Evolutionary conservation across 306 rosid species (phyloP), one percentile per base, ranked within the genome.

Genomic region (Comarum palustre): DNA sequence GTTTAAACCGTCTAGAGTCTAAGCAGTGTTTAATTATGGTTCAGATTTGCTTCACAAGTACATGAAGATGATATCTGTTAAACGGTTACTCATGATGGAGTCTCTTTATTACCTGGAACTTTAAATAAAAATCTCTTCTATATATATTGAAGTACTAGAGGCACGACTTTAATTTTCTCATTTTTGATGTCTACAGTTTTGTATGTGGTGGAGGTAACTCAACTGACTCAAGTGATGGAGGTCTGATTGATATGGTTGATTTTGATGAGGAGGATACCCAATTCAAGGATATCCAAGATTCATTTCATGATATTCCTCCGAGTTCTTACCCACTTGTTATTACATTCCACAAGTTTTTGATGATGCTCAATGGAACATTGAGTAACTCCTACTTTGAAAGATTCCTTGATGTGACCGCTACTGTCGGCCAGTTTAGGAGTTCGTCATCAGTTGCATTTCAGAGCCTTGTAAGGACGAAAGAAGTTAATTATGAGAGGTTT

Each of bases 291-390:
- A 73, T 92, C 65, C 79, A 85, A 4, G 85, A 89, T 73, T 89
- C 97, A 8, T 86, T 92, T 42, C 10, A 63, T 46, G 73, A 86
- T 82, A 76, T 89, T 82, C 84, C 91, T 2, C 8, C 78, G 11
- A 34, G 68, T 4, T 83, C 80, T 3, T 92, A 82, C 65, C 97
- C 97, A n/a, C 90, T 92, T 39, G 96, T 87, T n/a, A 82, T 89
- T 59, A 86, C 97, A 48, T 89, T 92, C 80, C 80, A 86, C 31
- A 89, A 92, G 77, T 84, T 92, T 78, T 66, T 92, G 76, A 84
- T 89, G 91, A 92, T 92, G 97, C 91, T 92, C 39, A 93, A 92
- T 75, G 90, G 91, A 71, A 83, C 96, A 48, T 42, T 92, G 75
- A 75, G 86, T 29, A 79, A 86, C 72, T 89, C 97, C 7, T 92